phyloP scores from a whole-genome alignment of 192 early-diverging fungal genomes.

The Coemansia erecta region DNA sequence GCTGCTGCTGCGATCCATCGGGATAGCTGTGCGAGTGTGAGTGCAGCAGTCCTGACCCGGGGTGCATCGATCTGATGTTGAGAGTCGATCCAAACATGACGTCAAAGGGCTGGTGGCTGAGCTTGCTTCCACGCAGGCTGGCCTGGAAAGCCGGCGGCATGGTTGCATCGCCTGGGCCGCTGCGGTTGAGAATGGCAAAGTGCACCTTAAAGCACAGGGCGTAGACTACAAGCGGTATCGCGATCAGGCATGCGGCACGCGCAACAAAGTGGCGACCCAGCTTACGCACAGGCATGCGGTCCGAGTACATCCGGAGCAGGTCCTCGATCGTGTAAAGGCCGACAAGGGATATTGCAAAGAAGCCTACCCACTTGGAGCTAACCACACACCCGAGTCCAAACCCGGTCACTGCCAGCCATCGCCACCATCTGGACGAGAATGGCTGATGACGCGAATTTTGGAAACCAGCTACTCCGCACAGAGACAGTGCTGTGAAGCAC shows the following conservation, averaged over 20 bases:
- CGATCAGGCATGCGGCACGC: conserved; percentile 76
- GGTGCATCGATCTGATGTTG: conserved; percentile 77
- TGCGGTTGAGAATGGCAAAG: conserved; percentile 78
- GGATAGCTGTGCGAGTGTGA: conserved; percentile 89
- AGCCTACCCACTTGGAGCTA: conserved; percentile 95
- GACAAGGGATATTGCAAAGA: conserved; percentile 86
- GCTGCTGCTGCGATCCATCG: conserved; percentile 87
- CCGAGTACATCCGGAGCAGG: conserved; percentile 67
- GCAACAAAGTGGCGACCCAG: conserved; percentile 73
- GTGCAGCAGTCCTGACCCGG: conserved; percentile 90
- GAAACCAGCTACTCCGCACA: conserved; percentile 69
- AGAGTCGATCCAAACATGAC: conserved; percentile 86
- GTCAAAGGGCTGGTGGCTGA: conserved; percentile 79
- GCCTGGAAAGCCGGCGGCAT: conserved; percentile 98
- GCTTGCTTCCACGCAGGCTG: conserved; percentile 72
- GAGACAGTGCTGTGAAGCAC: conserved; percentile 72
- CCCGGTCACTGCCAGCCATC: conserved; percentile 83
- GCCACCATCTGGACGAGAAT: conserved; percentile 85
- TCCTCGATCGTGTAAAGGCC: conserved; percentile 91
- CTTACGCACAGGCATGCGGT: conserved; percentile 60
- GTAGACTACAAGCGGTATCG: conserved; percentile 80
- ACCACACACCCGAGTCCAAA: conserved; percentile 77
- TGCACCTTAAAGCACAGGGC: conserved; percentile 79
- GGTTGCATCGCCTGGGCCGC: conserved; percentile 81
- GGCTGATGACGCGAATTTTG: conserved; percentile 71